phyloP scores from a whole-genome alignment of 768 basidiomycete species.

The Hirschioporus abietinus region DNA sequence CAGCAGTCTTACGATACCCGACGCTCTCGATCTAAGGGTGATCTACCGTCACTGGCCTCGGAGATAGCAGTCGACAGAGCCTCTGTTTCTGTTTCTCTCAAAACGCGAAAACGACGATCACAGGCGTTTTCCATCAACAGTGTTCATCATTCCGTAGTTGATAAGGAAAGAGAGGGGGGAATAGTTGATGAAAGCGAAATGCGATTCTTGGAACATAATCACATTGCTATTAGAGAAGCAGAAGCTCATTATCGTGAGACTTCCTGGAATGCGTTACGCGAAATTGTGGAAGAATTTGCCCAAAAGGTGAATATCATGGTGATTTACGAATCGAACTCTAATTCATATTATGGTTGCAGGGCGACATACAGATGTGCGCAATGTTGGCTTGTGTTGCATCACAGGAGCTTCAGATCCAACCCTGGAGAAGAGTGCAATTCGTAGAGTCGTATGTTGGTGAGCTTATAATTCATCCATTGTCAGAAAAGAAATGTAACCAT shows the following conservation, averaged over 20 bases:
- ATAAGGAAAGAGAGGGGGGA: constrained; percentile 1
- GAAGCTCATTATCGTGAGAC: constrained; percentile 48
- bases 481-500: neutral
- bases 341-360: constrained; percentile 34
- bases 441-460: constrained; percentile 71
- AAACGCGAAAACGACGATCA: constrained; percentile 11
- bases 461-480: constrained; percentile 15
- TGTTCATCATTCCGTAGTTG: neutral
- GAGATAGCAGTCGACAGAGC: neutral
- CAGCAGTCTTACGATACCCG: constrained; percentile 13
- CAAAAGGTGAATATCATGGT: constrained; percentile 41
- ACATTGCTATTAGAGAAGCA: constrained; percentile 31
- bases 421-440: constrained; percentile 42
- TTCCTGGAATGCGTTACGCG: constrained; percentile 51
- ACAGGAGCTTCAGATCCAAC: constrained; percentile 47
- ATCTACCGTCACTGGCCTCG: neutral
- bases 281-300: constrained; percentile 54
- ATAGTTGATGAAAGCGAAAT: neutral
- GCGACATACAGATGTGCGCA: constrained; percentile 78
- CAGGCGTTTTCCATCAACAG: constrained; percentile 14
- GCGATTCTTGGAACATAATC: neutral
- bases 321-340: constrained; percentile 3
- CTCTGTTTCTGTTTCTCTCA: neutral
- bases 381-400: constrained; percentile 61
- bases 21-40: neutral